Evolutionary conservation across 441 rosid species (phyloP), one percentile per base, ranked within the genome.

Genomic region (Capsella rubella): DNA sequence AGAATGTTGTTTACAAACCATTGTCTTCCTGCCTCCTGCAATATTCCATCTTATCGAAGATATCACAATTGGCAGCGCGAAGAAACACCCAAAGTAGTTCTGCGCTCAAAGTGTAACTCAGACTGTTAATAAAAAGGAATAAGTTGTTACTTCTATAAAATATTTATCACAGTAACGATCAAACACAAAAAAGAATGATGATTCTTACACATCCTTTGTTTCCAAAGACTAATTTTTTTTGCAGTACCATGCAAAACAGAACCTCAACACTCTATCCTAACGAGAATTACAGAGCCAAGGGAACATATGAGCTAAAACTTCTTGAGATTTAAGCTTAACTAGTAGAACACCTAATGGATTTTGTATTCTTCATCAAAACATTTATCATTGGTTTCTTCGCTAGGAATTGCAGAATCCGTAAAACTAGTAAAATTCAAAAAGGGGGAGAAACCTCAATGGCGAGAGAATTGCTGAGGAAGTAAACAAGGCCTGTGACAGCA

Each of bases 41-140:
- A 92, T 75, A 47, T 90, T 86, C 97, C 97, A 90, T 79, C 96
- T 87, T 85, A 90, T 77, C 0, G 91, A 90, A 61, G 97, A 83
- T 64, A 92, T 78, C 67, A 92, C 97, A n/a, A 88, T 83, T 4
- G 97, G 96, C 82, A 92, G 72, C 8, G 92, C 67, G 78, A 92
- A 95, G 79, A 95, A 92, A 70, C 99, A 90, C 34, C 99, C 99
- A 64, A 95, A 92, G 86, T 90, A 92, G 81, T 88, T 92, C 97
- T 95, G 93, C 47, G 11, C 59, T 67, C 27, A 69, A 57, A 60
- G 39, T 67, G 31, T 31, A 43, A 37, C n/a, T 46, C 45, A 76
- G 52, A 32, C 9, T 60, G 31, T 9, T 47, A 5, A 50, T 42
- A 45, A 15, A 15, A 54, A 64, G 16, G 40, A 31, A 54, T 14